Base-by-base conservation (phyloP, 371 early-diverging fungal species). In the Quaeritorhiza haematococci region DNA sequence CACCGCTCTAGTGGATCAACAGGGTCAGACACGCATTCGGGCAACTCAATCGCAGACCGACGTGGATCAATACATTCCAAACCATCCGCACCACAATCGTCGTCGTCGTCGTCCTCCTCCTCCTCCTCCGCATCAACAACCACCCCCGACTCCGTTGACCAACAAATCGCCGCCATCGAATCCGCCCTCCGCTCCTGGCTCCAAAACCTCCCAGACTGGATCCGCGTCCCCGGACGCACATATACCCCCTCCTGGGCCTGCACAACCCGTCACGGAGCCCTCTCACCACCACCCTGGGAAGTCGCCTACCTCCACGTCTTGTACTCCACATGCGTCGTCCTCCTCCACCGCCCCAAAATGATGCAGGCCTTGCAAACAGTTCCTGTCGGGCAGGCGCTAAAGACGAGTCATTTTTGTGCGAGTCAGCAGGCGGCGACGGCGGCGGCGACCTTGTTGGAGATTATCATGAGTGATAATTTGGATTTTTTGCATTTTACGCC, bases 401-500 rank as follows among this genome's bases (percentile, higher is more conserved):
- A 13, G 38, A 35, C 26, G 55, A 27, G 29, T 5, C 8, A 54
- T 41, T 55, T 54, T 46, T 45, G 28, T 7, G 45, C 45, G 8
- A 46, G 47, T 33, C 23, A 32, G 5, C 24, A 55, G 47, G 56
- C 56, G 10, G 56, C 56, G n/a, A 5, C 15, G 13, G 33, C 23
- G 26, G 45, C 19, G 6, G 10, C 56, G 35, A 28, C 17, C 4
- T 7, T 55, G 47, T 32, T 55, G 8, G 56, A 55, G 24, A 41
- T 47, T 24, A 27, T 57, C 7, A 48, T 48, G 49, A 43, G 42
- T 38, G 32, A 28, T 27, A 57, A 57, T 26, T 43, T 43, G 32
- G 26, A 48, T 26, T 57, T 57, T 21, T 57, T 41, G 32, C 50
- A 50, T 49, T 57, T 57, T 26, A 49, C 57, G n/a, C 57, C 57